Evolutionary conservation across 495 filamentous ascomycete genomes (phyloP).

Genomic region (Parathielavia appendiculata): DNA sequence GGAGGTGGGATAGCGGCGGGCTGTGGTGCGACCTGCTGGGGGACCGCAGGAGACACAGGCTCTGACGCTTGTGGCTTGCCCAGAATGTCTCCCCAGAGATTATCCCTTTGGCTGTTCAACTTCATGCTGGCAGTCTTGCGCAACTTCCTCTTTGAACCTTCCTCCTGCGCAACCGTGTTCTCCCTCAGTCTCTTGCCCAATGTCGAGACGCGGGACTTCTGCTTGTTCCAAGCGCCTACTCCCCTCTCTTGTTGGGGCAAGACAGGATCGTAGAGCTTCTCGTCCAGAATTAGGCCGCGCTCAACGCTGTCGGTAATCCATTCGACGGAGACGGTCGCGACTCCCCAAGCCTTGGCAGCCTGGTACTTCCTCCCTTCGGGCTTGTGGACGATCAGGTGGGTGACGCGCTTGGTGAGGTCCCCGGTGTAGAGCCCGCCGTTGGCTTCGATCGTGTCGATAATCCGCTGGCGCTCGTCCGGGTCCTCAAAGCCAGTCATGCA

Average conservation of each 20-base stretch:
- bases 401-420: conserved; percentile 79
- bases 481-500: conserved; percentile 91
- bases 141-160: conserved; percentile 59
- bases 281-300: conserved; percentile 90
- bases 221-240: conserved; percentile 68
- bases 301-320: conserved; percentile 84
- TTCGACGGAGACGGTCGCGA: conserved; percentile 70
- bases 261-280: conserved; percentile 70
- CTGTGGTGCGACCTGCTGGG: conserved; percentile 1
- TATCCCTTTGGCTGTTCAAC: conserved; percentile 69
- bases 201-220: conserved; percentile 34
- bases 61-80: conserved; percentile 28
- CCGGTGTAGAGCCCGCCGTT: conserved; percentile 79
- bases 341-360: conserved; percentile 71
- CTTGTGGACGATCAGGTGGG: conserved; percentile 75
- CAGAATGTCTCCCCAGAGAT: conserved; percentile 85
- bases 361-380: conserved; percentile 84
- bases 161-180: conserved; percentile 28
- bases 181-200: conserved; percentile 40
- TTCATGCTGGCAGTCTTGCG: conserved; percentile 75
- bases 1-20: conserved; percentile 12
- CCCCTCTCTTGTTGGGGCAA: conserved; percentile 67
- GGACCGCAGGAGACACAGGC: conserved; percentile 7
- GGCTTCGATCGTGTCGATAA: conserved; percentile 53
- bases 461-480: conserved; percentile 59